Base-by-base conservation (phyloP, 169 alveolate species). In the Cryptosporidium ubiquitum region DNA sequence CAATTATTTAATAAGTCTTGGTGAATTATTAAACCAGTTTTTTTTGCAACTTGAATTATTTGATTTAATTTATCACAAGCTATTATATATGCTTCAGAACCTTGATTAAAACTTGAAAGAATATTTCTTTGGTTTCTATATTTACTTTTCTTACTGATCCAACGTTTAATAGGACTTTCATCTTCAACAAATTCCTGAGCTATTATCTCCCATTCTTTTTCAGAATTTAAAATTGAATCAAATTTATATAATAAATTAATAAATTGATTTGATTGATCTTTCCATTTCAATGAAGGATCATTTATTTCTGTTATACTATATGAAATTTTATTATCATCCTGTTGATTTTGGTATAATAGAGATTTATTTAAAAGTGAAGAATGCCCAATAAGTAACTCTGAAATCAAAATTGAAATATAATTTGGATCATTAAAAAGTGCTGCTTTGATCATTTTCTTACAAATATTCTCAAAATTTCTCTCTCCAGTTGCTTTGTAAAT, bases 351-450 rank as follows among this genome's bases (percentile, higher is more conserved):
- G 16, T 47, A 14, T 16, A 61, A 37, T 61, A 42, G 12, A 35
- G 2, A 10, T 64, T 61, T 57, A 37, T 79, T 79, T 6, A 42
- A 79, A 9, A 79, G 39, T 23, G 58, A 29, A 23, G 79, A 61
- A 61, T 47, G 26, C 1, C 89, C 89, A 29, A 35, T 44, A 2
- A 79, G 5, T 26, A 79, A 3, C 29, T 79, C 89, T 14, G 66
- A 31, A n/a, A 79, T 42, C 3, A 79, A 31, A 1, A 79, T 60
- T 44, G 89, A 57, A 47, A 79, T 39, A 66, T 79, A 79, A 49
- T 79, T 79, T 23, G 89, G 89, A 64, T 79, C 89, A 61, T 64
- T 79, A 58, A 79, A 79, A 18, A 79, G 20, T 9, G 89, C 89
- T 10, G 89, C 55, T 31, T 79, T 79, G 7, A 79, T 23, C 39